Evolutionary conservation across 1,139 yeast genomes (phyloP), one percentile per base, ranked within the genome.

Genomic region (Yamadazyma taylorii): DNA sequence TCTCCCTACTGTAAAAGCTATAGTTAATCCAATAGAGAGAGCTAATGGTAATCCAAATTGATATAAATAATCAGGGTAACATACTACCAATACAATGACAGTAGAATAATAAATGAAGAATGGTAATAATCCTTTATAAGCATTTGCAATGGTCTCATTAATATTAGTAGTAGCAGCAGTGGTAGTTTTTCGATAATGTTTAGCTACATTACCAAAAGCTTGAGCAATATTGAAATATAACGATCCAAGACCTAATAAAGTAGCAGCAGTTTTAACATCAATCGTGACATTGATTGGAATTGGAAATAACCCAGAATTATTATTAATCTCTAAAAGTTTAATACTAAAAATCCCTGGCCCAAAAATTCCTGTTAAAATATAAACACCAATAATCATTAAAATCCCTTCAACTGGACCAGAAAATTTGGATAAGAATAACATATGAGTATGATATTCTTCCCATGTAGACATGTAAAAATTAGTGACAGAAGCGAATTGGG

Each of bases 381-480:
- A 86, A 14, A 80, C 63, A 0, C 52, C 60, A 28, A 78, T 60
- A 35, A 89, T 69, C 68, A 84, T 73, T 47, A 88, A 60, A 27
- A 90, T 86, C 4, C 97, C 97, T 61, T 90, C 97, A 2, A 90
- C 97, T 0, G 97, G 97, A 1, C 97, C 97, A 15, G 94, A 85
- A 53, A 88, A 84, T 45, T 77, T 79, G 30, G 94, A 81, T 38
- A 90, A 69, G 58, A 74, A 90, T 43, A 90, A 69, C 24, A 83
- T 84, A 50, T 89, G 95, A 1, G 97, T 90, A 54, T 89, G 94
- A 58, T 78, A 90, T 56, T 89, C 97, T 63, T 90, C 97, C 97
- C 97, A 90, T 0, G 97, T 90, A 33, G 95, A 83, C 39, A 87
- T 63, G 57, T 89, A 90, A 57, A 90, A 90, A 62, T 90, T 90